Base-by-base conservation (phyloP, 2,329 filamentous ascomycete genomes). In the Atkinsonella texensis region DNA sequence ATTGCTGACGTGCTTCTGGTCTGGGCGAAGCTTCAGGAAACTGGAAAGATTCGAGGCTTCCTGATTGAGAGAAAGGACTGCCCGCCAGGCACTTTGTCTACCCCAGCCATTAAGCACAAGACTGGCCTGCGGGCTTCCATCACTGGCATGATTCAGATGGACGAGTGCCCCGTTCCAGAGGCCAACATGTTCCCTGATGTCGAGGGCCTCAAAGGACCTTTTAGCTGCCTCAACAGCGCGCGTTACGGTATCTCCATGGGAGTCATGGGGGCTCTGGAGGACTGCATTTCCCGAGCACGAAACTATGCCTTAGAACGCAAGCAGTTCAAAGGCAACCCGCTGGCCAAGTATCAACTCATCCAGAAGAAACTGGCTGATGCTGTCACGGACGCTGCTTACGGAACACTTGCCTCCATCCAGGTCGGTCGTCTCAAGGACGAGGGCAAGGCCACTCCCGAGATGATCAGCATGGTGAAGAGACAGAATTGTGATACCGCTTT, bases 321-420 rank as follows among this genome's bases (percentile, higher is more conserved):
- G 71, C 93, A 98, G 68, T 98, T 98, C 79, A 95, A 94, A 73
- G 83, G 83, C 48, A 97, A 97, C 68, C 90, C 91, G 0, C 76
- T 98, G 50, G 93, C 91, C 41, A 94, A 87, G 67, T 98, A 98
- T 65, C 93, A 98, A 73, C 81, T 98, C 13, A 80, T 98, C 49
- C 93, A 98, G 75, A 96, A 96, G 80, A 98, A 98, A 74, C 75
- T 98, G 55, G 86, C 91, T 0, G 93, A 98, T 67, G 93, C 93
- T 1, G 76, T 81, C 4, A 96, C 91, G 0, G 93, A 98, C 67
- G 89, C 87, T 2, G 85, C 90, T 1, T 97, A 87, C 64, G 93
- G 93, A 43, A 87, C 88, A n/a, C 72, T 95, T 51, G 93, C 93
- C 7, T 85, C 88, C 8, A 81, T 88, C 53, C 93, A 98, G 69